phyloP scores from a whole-genome alignment of 345 rosid species.

The Hypericum perforatum region DNA sequence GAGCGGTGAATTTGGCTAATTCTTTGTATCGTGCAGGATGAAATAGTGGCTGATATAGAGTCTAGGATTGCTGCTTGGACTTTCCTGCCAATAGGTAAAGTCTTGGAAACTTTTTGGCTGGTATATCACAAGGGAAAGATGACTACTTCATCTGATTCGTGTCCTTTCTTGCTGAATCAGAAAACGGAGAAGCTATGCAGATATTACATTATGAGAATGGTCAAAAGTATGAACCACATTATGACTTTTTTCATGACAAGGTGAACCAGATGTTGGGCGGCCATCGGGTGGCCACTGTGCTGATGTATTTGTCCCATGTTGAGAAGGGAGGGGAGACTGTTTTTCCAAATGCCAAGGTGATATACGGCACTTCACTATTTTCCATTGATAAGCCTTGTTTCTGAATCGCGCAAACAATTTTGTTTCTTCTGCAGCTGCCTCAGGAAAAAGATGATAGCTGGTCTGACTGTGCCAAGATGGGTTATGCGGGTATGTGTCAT shows the following conservation, averaged over 20 bases:
- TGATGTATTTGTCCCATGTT: slow-evolving; percentile 83
- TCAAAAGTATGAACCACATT: slow-evolving; percentile 92
- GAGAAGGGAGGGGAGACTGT: slow-evolving; percentile 87
- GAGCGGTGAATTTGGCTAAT: background rate
- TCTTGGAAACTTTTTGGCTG: slow-evolving; percentile 1
- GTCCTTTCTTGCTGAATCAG: slow-evolving; percentile 29
- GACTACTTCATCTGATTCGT: slow-evolving; percentile 11
- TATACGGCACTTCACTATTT: slow-evolving; percentile 1
- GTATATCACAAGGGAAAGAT: background rate
- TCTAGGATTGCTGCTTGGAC: slow-evolving; percentile 86
- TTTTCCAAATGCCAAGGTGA: slow-evolving; percentile 67
- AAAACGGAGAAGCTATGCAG: slow-evolving; percentile 87
- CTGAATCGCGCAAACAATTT: background rate
- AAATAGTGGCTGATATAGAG: slow-evolving; percentile 58
- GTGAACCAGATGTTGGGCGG: slow-evolving; percentile 61
- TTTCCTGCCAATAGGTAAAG: slow-evolving; percentile 69
- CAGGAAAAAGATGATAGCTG: slow-evolving; percentile 58
- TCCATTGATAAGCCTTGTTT: background rate
- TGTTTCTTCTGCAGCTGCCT: slow-evolving; percentile 3
- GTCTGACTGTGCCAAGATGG: slow-evolving; percentile 82
- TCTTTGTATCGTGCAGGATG: slow-evolving; percentile 58
- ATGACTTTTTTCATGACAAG: slow-evolving; percentile 71
- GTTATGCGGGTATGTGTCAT: slow-evolving; percentile 57
- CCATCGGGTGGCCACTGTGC: slow-evolving; percentile 79
- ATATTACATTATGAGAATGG: slow-evolving; percentile 79